These are phyloP conservation scores for Penicillium odoratum DNA, from an alignment of 495 filamentous ascomycete genomes.

Conservation along the genomic window DNA sequence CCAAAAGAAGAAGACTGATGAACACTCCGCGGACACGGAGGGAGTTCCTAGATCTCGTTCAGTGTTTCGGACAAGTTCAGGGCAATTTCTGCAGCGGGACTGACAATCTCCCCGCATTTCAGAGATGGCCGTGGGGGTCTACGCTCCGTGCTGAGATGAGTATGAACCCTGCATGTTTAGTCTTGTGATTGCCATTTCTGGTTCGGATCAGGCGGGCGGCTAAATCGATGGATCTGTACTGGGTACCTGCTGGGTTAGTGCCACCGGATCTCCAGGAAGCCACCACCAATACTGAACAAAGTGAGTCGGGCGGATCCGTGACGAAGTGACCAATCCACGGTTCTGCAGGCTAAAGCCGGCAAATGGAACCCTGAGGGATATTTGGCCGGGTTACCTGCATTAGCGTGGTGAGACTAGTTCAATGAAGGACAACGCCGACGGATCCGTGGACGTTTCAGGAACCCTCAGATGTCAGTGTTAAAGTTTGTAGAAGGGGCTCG, in stretches of 20 bases:
- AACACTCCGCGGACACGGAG: constrained; percentile 32
- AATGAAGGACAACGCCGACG: constrained; percentile 2
- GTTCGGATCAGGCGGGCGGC: not conserved
- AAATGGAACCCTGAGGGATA: constrained; percentile 11
- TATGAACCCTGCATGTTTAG: not conserved
- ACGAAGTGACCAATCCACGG: constrained; percentile 12
- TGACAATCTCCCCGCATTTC: constrained; percentile 2
- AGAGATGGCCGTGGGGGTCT: constrained; percentile 1
- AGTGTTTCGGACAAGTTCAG: constrained; percentile 5
- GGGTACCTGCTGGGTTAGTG: not conserved
- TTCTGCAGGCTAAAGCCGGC: constrained; percentile 20
- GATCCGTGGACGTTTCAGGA: constrained; percentile 4
- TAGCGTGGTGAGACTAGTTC: constrained; percentile 10
- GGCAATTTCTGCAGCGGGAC: constrained; percentile 4
- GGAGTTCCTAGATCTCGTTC: constrained; percentile 9
- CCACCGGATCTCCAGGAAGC: not conserved
- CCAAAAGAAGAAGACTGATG: constrained; percentile 18
- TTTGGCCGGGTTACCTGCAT: constrained; percentile 6
- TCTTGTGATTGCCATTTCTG: not conserved
- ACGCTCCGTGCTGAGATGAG: constrained; percentile 7
- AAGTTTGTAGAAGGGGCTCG: not conserved
- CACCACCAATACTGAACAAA: constrained; percentile 2
- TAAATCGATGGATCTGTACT: not conserved
- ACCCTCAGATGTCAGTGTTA: not conserved
- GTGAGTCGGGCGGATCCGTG: constrained; percentile 16